Base-by-base conservation (phyloP, 768 basidiomycete species). In the Cystofilobasidium bisporidii region DNA sequence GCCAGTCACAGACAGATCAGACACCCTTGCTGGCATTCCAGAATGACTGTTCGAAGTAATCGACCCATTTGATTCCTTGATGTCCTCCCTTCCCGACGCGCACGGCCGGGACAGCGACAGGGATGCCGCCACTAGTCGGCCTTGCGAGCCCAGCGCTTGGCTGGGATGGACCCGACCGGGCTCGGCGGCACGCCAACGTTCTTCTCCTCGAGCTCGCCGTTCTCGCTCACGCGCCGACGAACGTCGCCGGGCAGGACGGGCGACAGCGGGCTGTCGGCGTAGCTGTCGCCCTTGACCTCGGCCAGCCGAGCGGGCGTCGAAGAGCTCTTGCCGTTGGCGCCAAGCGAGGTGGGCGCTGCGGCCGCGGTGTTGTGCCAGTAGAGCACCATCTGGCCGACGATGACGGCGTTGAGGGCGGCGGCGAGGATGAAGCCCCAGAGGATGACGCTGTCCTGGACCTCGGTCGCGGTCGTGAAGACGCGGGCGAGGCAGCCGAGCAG, bases 391-490 rank as follows among this genome's bases (percentile, higher is more conserved):
- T 97, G 92, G 15, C 77, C 79, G 3, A 88, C 92, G 17, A 98
- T 78, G n/a, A 94, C 80, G 66, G 85, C 70, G 77, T 99, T 99
- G 14, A 98, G 80, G 9, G 85, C 55, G 0, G 94, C 84, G 1
- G 91, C 90, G 26, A 92, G 82, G 0, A 82, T 84, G 76, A 92
- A 98, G 32, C 91, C 89, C 30, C 88, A 87, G 24, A 84, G 79
- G 71, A 98, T 83, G 71, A 96, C 81, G 11, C 75, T 71, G 76
- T 98, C 96, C 61, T 86, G 84, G 65, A 96, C 86, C 76, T 98
- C 94, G 38, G 87, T 87, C 14, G 86, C 82, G 17, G 91, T 97
- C 10, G 96, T 99, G 81, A 92, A 98, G 20, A 98, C 80, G 55
- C 96, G 82, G 0, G 94, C 96, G 43, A 91, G 79, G 77, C 92